phyloP scores from a whole-genome alignment of 2,329 filamentous ascomycete species.

The Helminthosporium solani region DNA sequence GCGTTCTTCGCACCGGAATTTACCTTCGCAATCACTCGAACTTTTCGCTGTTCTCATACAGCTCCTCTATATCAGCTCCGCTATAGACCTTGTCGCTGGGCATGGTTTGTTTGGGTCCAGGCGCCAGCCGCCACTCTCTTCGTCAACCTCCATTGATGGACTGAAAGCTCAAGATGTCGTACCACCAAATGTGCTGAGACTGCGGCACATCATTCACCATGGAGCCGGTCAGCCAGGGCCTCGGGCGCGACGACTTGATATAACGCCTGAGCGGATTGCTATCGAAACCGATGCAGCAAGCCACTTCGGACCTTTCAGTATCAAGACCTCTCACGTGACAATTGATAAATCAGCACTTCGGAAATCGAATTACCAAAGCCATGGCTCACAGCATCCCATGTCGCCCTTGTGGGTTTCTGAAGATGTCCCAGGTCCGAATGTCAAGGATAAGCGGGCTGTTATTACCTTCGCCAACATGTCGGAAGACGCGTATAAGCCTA shows the following conservation, averaged over 20 bases:
- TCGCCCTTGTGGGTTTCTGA: conserved; percentile 34
- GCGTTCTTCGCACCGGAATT: conserved; percentile 5
- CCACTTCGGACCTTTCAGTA: conserved; percentile 31
- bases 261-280: conserved; percentile 24
- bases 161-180: neutral
- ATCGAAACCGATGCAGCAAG: conserved; percentile 21
- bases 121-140: conserved; percentile 5
- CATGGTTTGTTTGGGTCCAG: conserved; percentile 4
- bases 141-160: neutral
- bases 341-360: conserved; percentile 31
- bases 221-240: conserved; percentile 37
- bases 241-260: conserved; percentile 34
- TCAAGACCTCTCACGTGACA: conserved; percentile 29
- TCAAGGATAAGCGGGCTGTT: conserved; percentile 36
- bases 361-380: conserved; percentile 14
- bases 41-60: conserved; percentile 1
- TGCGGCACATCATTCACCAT: conserved; percentile 39
- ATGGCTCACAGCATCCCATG: conserved; percentile 27
- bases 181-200: conserved; percentile 16
- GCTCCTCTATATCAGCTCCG: conserved; percentile 1
- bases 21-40: neutral
- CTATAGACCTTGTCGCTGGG: neutral
- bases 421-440: conserved; percentile 32
- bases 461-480: conserved; percentile 41
- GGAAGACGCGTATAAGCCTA: conserved; percentile 39